These are phyloP conservation scores for Chaetomium globosum DNA, from an alignment of 2,329 filamentous ascomycete genomes.

Conservation along the genomic window DNA sequence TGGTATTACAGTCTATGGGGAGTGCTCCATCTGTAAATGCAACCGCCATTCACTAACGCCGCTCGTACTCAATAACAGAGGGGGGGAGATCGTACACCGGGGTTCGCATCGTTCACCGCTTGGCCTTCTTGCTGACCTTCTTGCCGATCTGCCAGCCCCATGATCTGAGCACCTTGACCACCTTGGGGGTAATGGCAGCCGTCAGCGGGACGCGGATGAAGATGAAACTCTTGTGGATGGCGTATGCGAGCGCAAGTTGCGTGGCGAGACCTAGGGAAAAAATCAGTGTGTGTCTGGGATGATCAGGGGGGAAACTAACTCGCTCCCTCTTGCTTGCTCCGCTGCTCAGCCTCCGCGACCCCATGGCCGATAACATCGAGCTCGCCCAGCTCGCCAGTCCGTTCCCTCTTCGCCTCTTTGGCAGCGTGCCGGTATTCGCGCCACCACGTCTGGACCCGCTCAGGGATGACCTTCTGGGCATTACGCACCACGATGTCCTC, in stretches of 20 bases:
- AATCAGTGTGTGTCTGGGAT: too few species aligned
- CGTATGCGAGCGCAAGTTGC: conserved; percentile 89
- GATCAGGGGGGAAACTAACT: conserved; percentile 60
- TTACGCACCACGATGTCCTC: conserved; percentile 69
- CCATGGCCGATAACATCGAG: conserved; percentile 50
- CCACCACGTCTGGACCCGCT: conserved; percentile 59
- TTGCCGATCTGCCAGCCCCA: conserved; percentile 98
- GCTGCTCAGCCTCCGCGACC: conserved; percentile 64
- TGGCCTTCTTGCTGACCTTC: conserved; percentile 52
- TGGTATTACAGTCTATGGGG: conserved; percentile 34
- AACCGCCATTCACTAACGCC: conserved; percentile 21
- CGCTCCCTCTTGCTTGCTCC: conserved; percentile 62
- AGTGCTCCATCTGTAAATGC: conserved; percentile 24
- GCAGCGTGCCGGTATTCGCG: conserved; percentile 53
- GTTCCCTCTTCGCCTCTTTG: conserved; percentile 45
- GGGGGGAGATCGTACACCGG: neutral
- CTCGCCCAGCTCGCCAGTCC: conserved; percentile 19
- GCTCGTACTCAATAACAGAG: neutral
- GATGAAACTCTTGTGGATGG: conserved; percentile 97
- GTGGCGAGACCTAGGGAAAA: conserved; percentile 64
- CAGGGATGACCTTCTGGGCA: conserved; percentile 61
- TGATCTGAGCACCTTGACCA: conserved; percentile 81
- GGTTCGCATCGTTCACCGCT: conserved; percentile 12
- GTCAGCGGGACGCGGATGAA: conserved; percentile 93
- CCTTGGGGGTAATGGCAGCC: conserved; percentile 85